A percentile compares a stretch with the other conserved stretches of the same genome.
These are phyloP conservation scores for Sporisorium reilianum DNA, from an alignment of 1,284 basidiomycete species.

Conservation along the genomic window DNA sequence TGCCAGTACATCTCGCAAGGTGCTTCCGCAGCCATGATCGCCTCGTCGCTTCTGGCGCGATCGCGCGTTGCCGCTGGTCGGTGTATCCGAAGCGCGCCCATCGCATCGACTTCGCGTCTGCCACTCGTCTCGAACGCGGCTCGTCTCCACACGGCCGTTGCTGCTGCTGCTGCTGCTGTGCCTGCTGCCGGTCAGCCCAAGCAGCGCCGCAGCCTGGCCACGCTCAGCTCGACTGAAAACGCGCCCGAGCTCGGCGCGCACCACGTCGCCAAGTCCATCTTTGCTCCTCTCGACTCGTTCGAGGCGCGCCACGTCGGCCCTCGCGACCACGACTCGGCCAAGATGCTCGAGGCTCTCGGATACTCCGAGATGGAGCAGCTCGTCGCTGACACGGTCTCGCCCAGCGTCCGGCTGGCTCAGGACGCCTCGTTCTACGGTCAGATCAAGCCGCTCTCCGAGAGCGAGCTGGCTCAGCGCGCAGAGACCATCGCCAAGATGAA, in stretches of 20 bases:
- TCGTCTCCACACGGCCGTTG: slow-evolving; percentile 8
- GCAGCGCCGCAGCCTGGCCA: slow-evolving; percentile 32
- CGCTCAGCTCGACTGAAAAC: slow-evolving; percentile 53
- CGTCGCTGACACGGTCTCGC: slow-evolving; percentile 62
- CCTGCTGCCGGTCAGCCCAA: neutral
- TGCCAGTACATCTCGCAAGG: neutral
- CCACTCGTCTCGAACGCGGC: slow-evolving; percentile 7
- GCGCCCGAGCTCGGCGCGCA: slow-evolving; percentile 50
- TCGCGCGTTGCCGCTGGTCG: slow-evolving; percentile 36
- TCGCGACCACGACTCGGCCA: slow-evolving; percentile 52
- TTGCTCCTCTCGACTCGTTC: slow-evolving; percentile 65
- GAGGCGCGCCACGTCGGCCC: slow-evolving; percentile 65
- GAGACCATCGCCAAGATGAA: slow-evolving; percentile 83
- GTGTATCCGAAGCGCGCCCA: slow-evolving; percentile 25
- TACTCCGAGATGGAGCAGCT: slow-evolving; percentile 64
- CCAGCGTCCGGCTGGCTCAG: slow-evolving; percentile 72
- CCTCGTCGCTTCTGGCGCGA: slow-evolving; percentile 34
- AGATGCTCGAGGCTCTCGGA: slow-evolving; percentile 63
- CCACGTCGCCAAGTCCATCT: slow-evolving; percentile 58
- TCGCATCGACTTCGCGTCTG: slow-evolving; percentile 33
- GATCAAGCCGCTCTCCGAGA: slow-evolving; percentile 79
- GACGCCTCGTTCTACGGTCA: slow-evolving; percentile 76
- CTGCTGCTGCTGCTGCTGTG: too few species aligned
- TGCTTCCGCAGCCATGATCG: slow-evolving; percentile 24
- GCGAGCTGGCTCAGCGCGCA: slow-evolving; percentile 82